Evolutionary conservation across 495 filamentous ascomycete genomes (phyloP).

Genomic region (Xylaria nigripes): DNA sequence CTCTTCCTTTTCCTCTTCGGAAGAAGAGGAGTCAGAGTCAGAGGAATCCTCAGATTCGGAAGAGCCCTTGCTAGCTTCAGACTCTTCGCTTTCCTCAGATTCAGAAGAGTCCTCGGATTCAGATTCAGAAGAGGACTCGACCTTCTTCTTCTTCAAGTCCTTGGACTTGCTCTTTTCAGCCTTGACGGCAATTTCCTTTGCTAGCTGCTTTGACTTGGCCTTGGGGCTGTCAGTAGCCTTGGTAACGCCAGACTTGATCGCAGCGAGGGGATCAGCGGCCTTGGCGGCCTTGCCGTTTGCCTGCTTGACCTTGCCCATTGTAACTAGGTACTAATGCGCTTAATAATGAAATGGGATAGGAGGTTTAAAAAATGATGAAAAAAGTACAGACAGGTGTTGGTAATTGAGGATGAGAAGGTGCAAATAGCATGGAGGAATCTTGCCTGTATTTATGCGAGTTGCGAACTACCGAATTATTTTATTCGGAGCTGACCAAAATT

Average conservation of each 20-base stretch:
- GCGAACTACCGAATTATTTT: conserved; percentile 18
- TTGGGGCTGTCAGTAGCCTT: conserved; percentile 37
- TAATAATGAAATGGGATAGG: no score
- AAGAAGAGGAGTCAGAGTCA: conserved; percentile 13
- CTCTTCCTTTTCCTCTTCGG: conserved; percentile 37
- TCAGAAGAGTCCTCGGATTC: conserved; percentile 18
- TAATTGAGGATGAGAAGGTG: not conserved
- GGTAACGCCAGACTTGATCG: conserved; percentile 32
- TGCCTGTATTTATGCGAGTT: conserved; percentile 16
- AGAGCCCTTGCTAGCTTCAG: not conserved
- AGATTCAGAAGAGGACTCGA: conserved; percentile 33
- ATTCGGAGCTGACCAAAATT: conserved; percentile 8
- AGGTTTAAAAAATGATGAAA: not conserved
- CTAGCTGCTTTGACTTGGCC: conserved; percentile 47
- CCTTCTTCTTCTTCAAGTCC: conserved; percentile 45
- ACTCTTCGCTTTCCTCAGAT: no score
- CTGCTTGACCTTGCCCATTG: conserved; percentile 53
- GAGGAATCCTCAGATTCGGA: conserved; percentile 34
- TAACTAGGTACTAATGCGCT: conserved; percentile 14
- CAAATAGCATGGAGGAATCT: conserved; percentile 9
- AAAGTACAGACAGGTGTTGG: conserved; percentile 2
- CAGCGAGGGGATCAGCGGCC: conserved; percentile 28
- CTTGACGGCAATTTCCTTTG: conserved; percentile 40
- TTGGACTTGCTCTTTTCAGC: conserved; percentile 33
- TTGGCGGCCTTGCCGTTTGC: conserved; percentile 37